Evolutionary conservation across 108 stramenopile species (phyloP), one percentile per base, ranked within the genome.

Genomic region (Fistulifera pelliculosa): DNA sequence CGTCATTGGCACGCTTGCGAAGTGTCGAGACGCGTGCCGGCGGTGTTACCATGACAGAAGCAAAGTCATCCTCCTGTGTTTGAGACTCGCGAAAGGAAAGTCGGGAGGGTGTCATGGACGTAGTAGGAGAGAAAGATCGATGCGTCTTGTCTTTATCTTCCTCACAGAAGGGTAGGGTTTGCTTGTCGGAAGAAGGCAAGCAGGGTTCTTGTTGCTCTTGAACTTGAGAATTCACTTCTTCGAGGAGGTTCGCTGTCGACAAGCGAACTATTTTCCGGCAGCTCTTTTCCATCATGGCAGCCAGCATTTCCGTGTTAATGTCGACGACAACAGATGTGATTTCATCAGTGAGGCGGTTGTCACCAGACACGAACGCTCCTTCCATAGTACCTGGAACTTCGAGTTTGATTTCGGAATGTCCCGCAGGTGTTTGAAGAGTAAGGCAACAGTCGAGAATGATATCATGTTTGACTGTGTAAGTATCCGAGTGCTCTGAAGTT

Each of bases 351-450:
- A 54, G 62, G 13, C 66, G 59, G 39, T 68, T 76, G 19, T 73
- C 64, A 1, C 25, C 42, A 38, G 58, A 60, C 21, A 73, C 42
- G 63, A 90, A 90, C 15, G 75, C 76, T 35, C 85, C 89, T 35
- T 79, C 64, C 52, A 90, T 87, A 19, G 44, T 49, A 35, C 89
- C 89, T 17, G 88, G 88, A 15, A 83, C 88, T 56, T 81, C 73
- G 2, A 90, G 62, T 28, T 72, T 75, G 42, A 90, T 76, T 22
- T 65, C 62, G 16, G 67, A 66, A 35, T 81, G 73, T 10, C 81
- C 69, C 15, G 70, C 82, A 10, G 80, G 84, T 42, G 82, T 73
- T 31, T 75, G 71, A 21, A 79, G 65, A 41, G 60, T 56, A 23
- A 74, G 12, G 39, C 35, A 45, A 54, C 55, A 85, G 47, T 51